A percentile compares a stretch with the other conserved stretches of the same genome.
Conservation (phyloP, 345 rosid genomes). For the Eucalyptus erythrocorys region DNA sequence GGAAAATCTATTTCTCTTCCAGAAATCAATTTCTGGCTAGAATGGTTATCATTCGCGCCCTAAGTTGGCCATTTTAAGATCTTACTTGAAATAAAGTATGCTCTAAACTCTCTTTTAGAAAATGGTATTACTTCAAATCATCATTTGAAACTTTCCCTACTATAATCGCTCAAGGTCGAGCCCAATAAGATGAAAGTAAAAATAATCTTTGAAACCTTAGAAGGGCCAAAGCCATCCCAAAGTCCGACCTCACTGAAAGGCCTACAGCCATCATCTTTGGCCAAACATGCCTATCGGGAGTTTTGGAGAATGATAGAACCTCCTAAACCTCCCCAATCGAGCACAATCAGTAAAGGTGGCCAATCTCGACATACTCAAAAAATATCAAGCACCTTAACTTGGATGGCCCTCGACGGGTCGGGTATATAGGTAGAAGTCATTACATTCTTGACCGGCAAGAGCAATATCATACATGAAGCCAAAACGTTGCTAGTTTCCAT, state of each 20-base stretch:
- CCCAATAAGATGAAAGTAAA: background rate
- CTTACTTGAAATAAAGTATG: background rate
- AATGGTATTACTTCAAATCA: rapidly evolving
- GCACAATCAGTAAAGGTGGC: background rate
- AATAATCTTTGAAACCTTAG: background rate
- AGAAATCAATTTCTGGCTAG: too few species aligned
- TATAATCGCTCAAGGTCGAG: background rate
- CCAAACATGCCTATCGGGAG: background rate
- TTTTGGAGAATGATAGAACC: background rate
- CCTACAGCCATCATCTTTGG: background rate
- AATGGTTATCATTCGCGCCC: too few species aligned
- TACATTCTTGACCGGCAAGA: background rate
- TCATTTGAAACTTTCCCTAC: background rate
- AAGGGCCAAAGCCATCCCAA: background rate
- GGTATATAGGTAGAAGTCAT: background rate
- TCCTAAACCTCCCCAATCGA: background rate
- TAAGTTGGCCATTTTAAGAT: background rate
- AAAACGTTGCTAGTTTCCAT: background rate
- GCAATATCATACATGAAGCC: background rate
- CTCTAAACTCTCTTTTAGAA: background rate
- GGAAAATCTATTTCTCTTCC: too few species aligned
- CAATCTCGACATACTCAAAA: background rate
- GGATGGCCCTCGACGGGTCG: background rate
- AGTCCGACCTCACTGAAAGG: background rate
- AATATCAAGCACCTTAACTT: background rate